Evolutionary conservation across 75 land plant species (phyloP).

Genomic region (Selaginella tamariscina): DNA sequence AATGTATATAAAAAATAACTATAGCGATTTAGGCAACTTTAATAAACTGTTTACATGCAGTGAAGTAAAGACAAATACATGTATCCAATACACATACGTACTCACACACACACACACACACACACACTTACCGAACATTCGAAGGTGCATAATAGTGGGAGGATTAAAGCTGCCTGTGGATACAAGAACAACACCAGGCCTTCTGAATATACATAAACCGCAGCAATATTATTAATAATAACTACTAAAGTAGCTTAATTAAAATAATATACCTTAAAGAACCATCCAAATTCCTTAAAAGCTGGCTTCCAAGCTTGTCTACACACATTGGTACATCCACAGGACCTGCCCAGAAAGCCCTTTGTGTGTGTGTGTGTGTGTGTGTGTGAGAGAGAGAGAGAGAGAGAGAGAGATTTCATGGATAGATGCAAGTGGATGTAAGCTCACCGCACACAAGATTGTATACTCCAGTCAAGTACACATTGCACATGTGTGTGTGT

Average conservation of each 20-base stretch:
- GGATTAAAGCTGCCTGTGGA: slow-evolving; percentile 91
- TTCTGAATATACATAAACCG: neutral
- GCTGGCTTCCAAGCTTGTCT: neutral
- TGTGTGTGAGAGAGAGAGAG: no score
- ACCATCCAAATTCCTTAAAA: neutral
- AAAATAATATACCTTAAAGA: neutral
- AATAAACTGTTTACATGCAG: neutral
- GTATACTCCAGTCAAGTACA: no score
- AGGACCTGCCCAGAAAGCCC: no score
- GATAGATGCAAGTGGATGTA: no score
- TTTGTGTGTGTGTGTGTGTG: no score
- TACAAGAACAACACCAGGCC: slow-evolving; percentile 42
- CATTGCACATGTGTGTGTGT: no score
- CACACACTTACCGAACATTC: slow-evolving; percentile 59
- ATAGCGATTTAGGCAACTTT: neutral
- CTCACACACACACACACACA: slow-evolving; percentile 11
- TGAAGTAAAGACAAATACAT: slow-evolving; percentile 7
- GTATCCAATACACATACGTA: no score
- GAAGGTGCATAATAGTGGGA: slow-evolving; percentile 86
- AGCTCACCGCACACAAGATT: no score
- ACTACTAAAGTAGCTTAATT: no score
- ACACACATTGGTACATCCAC: neutral
- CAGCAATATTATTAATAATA: no score
- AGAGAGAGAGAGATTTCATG: no score
- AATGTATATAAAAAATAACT: neutral